Evolutionary conservation across 805 yeast genomes (phyloP).

Genomic region (Yamadazyma scolyti): DNA sequence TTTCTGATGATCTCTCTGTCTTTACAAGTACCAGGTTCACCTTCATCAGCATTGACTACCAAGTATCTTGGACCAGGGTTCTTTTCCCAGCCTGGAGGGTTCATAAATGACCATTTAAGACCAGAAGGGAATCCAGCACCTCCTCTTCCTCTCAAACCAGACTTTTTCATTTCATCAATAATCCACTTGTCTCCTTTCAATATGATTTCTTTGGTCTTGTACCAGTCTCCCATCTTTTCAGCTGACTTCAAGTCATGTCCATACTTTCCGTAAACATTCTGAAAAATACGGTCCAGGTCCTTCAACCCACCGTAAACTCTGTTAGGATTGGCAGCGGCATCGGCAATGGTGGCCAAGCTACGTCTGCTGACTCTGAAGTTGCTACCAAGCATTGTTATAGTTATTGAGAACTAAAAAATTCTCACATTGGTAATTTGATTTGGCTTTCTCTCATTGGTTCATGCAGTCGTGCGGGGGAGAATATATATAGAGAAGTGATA

Average conservation of each 20-base stretch:
- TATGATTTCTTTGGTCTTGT: conserved; percentile 82
- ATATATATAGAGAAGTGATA: neutral
- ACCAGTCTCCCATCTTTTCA: conserved; percentile 84
- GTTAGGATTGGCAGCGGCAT: conserved; percentile 46
- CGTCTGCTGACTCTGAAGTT: conserved; percentile 17
- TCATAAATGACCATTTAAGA: conserved; percentile 89
- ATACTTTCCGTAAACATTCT: conserved; percentile 72
- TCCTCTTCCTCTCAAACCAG: conserved; percentile 88
- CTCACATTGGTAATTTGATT: conserved; percentile 18
- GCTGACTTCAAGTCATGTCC: conserved; percentile 75
- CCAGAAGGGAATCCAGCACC: conserved; percentile 95
- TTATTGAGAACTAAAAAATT: too few species aligned
- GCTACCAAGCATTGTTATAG: conserved; percentile 31
- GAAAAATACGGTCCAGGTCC: conserved; percentile 85
- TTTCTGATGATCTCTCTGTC: conserved; percentile 88
- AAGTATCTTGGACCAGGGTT: conserved; percentile 85
- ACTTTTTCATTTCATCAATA: conserved; percentile 78
- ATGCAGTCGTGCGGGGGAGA: neutral
- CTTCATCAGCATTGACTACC: conserved; percentile 91
- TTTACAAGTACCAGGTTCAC: conserved; percentile 93
- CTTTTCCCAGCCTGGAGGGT: conserved; percentile 94
- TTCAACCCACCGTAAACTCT: conserved; percentile 68
- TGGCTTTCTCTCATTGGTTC: conserved; percentile 18
- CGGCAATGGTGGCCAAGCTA: conserved; percentile 45
- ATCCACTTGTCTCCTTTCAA: conserved; percentile 87